Evolutionary conservation across 108 stramenopile genomes (phyloP), one percentile per base, ranked within the genome.

Genomic region (Cyclotella atomus): DNA sequence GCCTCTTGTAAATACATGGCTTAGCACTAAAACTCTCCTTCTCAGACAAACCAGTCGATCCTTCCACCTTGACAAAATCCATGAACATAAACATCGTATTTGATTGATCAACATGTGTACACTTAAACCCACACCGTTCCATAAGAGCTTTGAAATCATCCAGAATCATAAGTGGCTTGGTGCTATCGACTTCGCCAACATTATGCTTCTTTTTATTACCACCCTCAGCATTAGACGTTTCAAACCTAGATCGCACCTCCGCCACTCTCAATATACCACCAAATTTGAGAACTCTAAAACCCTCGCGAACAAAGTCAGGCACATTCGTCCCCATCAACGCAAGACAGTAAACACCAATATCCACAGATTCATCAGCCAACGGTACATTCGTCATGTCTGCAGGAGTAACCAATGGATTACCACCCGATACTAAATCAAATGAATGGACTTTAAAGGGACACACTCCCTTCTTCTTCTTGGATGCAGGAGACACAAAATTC

Each of bases 281-380:
- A 20, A 83, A 59, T 46, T 85, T 90, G 21, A 98, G 76, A 7
- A 98, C 95, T 38, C 99, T 85, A 59, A 86, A 84, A 15, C 96
- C 98, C 74, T 99, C 99, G 17, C 90, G 73, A 16, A 99, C 66
- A 78, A 98, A 99, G 63, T 98, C 96, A 4, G 89, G 85, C 27
- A 95, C 75, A 71, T 98, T 96, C 19, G 97, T 97, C 0, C 97
- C 99, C 99, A 99, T 99, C 36, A 99, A 85, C 2, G 97, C 88
- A 43, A 99, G 76, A 75, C 95, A 98, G 83, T 97, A 99, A 17
- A 99, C 93, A 33, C 82, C 96, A 8, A 98, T 82, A 83, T 99
- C 96, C 3, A 98, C 96, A 7, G 87, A 87, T 52, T 81, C 81
- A 63, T 93, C 72, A 2, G 70, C 21, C 17, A 99, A 79, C 12